Conservation (phyloP, 2,329 filamentous ascomycete genomes). For the Colletotrichum cereale region DNA sequence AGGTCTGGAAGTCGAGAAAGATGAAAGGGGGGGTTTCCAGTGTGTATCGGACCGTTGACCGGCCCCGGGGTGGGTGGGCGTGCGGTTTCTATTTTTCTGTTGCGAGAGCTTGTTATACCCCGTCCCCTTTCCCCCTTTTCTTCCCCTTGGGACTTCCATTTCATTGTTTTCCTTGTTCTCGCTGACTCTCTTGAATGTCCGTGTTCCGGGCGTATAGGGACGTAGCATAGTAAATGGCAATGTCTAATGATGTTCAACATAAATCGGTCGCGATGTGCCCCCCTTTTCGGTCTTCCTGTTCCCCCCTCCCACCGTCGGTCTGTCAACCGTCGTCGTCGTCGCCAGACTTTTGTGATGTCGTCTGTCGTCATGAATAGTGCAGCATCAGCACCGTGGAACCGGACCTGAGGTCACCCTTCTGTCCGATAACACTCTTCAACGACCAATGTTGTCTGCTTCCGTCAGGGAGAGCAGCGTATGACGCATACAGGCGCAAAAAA, state of each 20-base stretch:
- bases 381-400: too few species aligned
- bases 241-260: background rate
- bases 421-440: background rate
- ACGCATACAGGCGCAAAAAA: background rate
- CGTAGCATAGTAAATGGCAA: background rate
- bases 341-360: too few species aligned
- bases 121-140: background rate
- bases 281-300: too few species aligned
- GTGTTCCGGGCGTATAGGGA: background rate
- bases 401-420: too few species aligned
- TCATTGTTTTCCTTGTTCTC: background rate
- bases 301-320: too few species aligned
- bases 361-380: too few species aligned
- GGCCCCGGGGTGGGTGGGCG: too few species aligned
- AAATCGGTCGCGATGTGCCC: background rate
- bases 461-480: background rate
- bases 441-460: background rate
- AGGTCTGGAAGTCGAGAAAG: too few species aligned
- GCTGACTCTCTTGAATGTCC: background rate
- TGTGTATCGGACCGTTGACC: background rate
- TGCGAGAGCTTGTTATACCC: constrained; percentile 12
- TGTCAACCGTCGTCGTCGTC: too few species aligned
- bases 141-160: background rate
- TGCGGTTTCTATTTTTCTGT: background rate
- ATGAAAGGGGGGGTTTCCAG: too few species aligned